Evolutionary conservation across 441 rosid species (phyloP).

Genomic region (Syzygium syzygioides): DNA sequence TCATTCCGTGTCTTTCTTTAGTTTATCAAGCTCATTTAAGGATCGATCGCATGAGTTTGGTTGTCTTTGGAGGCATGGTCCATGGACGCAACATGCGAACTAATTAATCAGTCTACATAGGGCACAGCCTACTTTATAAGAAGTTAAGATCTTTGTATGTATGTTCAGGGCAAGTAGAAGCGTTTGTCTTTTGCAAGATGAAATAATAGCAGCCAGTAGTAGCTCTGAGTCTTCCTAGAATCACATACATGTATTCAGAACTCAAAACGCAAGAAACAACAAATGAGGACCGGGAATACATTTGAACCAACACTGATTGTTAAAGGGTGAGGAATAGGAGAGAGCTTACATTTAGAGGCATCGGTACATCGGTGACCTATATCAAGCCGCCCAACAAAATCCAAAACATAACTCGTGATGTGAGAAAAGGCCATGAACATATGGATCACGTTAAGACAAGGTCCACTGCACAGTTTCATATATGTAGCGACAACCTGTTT

Average conservation of each 20-base stretch:
- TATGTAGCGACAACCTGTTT: background rate
- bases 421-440: background rate
- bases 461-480: background rate
- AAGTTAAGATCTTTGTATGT: background rate
- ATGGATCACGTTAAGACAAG: background rate
- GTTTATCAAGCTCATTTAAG: background rate
- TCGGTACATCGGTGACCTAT: background rate
- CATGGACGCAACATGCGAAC: background rate
- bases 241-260: background rate
- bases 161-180: background rate
- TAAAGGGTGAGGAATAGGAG: no score
- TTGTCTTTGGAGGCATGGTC: background rate
- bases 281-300: background rate
- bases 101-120: background rate
- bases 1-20: background rate
- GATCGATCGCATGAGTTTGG: fast-evolving
- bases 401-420: background rate
- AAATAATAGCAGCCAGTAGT: background rate
- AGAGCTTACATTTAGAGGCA: no score
- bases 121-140: background rate
- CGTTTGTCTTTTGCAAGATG: background rate
- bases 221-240: background rate
- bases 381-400: background rate
- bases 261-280: background rate
- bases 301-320: background rate